Percentiles rank a stretch among this genome's conserved stretches.
phyloP scores from a whole-genome alignment of 2,329 filamentous ascomycete species.

The Phymatotrichopsis omnivora region DNA sequence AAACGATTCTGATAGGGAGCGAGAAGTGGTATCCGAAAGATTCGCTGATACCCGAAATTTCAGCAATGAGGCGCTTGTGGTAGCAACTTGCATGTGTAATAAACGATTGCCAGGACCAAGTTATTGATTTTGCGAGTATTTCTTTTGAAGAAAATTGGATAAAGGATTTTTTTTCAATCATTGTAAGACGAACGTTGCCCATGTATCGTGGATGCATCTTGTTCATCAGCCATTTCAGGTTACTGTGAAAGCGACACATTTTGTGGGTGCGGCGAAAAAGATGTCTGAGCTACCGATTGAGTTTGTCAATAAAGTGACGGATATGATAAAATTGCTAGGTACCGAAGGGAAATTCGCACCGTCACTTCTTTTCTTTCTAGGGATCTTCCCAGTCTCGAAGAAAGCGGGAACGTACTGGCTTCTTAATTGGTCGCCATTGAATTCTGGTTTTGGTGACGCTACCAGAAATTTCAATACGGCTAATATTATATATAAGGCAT shows the following conservation, averaged over 20 bases:
- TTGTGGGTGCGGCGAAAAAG: slow-evolving; percentile 2
- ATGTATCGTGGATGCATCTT: too few relatives aligned
- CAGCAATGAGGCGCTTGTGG: slow-evolving; percentile 7
- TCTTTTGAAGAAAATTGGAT: slow-evolving; percentile 7
- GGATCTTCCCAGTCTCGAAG: background rate
- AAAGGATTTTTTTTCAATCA: slow-evolving; percentile 15
- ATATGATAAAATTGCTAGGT: background rate
- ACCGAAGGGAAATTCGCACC: background rate
- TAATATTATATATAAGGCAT: too few relatives aligned
- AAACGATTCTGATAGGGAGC: too few relatives aligned
- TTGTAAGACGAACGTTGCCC: too few relatives aligned
- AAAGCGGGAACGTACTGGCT: slow-evolving; percentile 1
- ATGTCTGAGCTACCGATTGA: slow-evolving; percentile 7
- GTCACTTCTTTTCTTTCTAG: slow-evolving; percentile 6
- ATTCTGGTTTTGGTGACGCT: too few relatives aligned
- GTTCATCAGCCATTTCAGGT: too few relatives aligned
- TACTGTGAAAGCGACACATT: slow-evolving; percentile 6
- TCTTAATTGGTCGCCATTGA: slow-evolving; percentile 5
- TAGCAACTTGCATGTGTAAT: background rate
- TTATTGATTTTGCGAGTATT: slow-evolving; percentile 1
- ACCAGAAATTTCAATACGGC: too few relatives aligned
- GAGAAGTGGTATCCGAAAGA: too few relatives aligned
- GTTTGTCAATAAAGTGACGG: slow-evolving; percentile 9
- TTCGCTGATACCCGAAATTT: background rate
- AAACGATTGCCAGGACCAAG: background rate